Evolutionary conservation across 306 rosid genomes (phyloP), one percentile per base, ranked within the genome.

Genomic region (Fragaria ananassa): DNA sequence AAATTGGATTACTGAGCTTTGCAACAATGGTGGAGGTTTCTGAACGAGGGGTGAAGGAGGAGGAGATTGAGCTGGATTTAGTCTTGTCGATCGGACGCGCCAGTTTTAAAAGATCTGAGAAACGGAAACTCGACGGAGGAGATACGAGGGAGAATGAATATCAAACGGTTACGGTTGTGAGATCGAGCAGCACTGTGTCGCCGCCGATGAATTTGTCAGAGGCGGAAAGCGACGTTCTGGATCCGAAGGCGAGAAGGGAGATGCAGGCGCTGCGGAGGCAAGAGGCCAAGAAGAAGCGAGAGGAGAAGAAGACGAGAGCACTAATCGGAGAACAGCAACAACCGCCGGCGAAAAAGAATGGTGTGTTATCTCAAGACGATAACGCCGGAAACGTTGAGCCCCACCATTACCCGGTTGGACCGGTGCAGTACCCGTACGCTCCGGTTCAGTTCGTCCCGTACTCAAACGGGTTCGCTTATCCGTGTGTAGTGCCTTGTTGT

Each of bases 61-160:
- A 83, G n/a, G 89, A 88, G 77, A 23, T 87, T 1, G 91, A 86
- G 71, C 90, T 93, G 2, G 98, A 91, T 77, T 86, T 93, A 35
- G 91, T 82, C 2, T 76, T 93, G 68, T 85, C 97, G 8, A 88
- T 91, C 0, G 97, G 97, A 1, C 87, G 96, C 6, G 87, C 90
- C 3, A 54, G 79, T 78, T 85, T 86, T 46, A 57, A 81, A 25
- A 90, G 37, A 23, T 57, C 80, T 2, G 86, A 80, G 10, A 80
- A 81, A 5, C 21, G 65, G 9, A 76, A 45, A 9, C 6, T 54
- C 35, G 54, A 14, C 21, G 62, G 54, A 35, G 78, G 45, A 34
- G 81, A 42, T 42, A 42, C 11, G 10, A 8, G 45, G 45, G 45
- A 82, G 5, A 66, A 10, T 0, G 82, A 74, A 9, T 51, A 31